A percentile compares a stretch with the other conserved stretches of the same genome.
Evolutionary conservation across 2,329 filamentous ascomycete species (phyloP).

Genomic region (Dissoconium aciculare): DNA sequence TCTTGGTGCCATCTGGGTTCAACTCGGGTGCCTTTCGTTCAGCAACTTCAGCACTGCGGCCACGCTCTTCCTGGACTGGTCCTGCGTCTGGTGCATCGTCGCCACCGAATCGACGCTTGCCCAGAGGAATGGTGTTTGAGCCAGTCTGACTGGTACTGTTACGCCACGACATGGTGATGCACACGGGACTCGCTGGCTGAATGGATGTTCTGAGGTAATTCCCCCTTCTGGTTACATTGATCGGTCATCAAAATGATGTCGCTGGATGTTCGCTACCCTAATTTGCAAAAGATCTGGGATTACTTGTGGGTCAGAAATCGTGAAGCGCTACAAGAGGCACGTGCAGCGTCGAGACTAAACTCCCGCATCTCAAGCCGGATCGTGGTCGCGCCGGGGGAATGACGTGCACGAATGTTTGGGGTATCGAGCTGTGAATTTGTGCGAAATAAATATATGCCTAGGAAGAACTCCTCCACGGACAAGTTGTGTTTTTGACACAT

Average conservation of each 20-base stretch:
- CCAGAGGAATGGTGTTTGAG: conserved; percentile 94
- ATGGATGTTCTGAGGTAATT: no score
- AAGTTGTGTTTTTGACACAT: background rate
- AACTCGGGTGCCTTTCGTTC: conserved; percentile 19
- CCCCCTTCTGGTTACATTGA: no score
- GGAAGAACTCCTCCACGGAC: background rate
- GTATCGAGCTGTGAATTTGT: background rate
- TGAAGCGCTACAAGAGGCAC: no score
- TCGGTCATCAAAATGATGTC: no score
- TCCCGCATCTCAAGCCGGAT: no score
- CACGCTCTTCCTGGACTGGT: conserved; percentile 50
- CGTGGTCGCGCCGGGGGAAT: no score
- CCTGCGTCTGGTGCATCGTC: conserved; percentile 35
- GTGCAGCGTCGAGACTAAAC: no score
- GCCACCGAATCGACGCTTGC: conserved; percentile 63
- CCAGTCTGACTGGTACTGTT: conserved; percentile 72
- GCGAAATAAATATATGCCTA: background rate
- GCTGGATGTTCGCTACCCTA: no score
- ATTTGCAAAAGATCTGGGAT: no score
- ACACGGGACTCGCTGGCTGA: no score
- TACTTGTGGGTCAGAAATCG: no score
- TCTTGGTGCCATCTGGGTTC: conserved; percentile 57
- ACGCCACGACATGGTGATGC: conserved; percentile 48
- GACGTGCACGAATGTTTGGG: background rate
- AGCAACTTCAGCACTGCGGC: conserved; percentile 57